Evolutionary conservation across 2,329 filamentous ascomycete genomes (phyloP).

Genomic region (Metarhizium album): DNA sequence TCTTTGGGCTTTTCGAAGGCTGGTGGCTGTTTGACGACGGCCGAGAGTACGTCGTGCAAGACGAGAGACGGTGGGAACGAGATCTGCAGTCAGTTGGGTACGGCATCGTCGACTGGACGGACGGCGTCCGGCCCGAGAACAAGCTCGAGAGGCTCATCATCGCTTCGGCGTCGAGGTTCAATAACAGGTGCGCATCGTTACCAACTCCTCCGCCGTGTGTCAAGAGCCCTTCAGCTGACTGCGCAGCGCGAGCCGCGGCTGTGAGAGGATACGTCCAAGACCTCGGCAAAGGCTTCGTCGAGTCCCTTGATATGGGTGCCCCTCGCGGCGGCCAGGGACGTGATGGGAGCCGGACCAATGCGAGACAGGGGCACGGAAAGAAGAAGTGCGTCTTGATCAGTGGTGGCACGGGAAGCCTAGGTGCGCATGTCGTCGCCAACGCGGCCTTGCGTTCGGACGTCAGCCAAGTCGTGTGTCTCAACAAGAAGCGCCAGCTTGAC

Average conservation of each 20-base stretch:
- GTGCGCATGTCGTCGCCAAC: slow-evolving; percentile 22
- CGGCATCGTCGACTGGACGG: slow-evolving; percentile 12
- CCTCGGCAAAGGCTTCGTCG: background rate
- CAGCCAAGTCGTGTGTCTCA: slow-evolving; percentile 31
- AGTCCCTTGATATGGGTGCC: background rate
- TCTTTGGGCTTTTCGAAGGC: slow-evolving; percentile 24
- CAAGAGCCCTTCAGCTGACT: background rate
- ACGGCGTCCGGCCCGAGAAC: slow-evolving; percentile 7
- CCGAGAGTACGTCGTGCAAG: slow-evolving; percentile 6
- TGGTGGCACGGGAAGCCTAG: slow-evolving; percentile 28
- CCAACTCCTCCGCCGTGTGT: background rate
- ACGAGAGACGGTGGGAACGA: slow-evolving; percentile 8
- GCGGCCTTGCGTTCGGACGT: slow-evolving; percentile 18
- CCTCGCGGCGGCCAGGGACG: background rate
- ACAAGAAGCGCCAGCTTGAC: slow-evolving; percentile 19
- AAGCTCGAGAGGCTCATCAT: slow-evolving; percentile 8
- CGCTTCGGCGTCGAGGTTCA: background rate
- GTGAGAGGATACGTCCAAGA: background rate
- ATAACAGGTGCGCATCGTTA: background rate
- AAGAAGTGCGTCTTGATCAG: slow-evolving; percentile 25
- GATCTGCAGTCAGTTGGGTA: slow-evolving; percentile 9
- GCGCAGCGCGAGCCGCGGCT: background rate
- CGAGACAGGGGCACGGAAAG: background rate
- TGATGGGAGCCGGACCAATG: background rate
- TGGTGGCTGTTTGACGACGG: slow-evolving; percentile 22